Percentiles rank a stretch among this genome's conserved stretches.
These are phyloP conservation scores for Rhazya stricta DNA, from an alignment of 257 asterid genomes.

Conservation along the genomic window DNA sequence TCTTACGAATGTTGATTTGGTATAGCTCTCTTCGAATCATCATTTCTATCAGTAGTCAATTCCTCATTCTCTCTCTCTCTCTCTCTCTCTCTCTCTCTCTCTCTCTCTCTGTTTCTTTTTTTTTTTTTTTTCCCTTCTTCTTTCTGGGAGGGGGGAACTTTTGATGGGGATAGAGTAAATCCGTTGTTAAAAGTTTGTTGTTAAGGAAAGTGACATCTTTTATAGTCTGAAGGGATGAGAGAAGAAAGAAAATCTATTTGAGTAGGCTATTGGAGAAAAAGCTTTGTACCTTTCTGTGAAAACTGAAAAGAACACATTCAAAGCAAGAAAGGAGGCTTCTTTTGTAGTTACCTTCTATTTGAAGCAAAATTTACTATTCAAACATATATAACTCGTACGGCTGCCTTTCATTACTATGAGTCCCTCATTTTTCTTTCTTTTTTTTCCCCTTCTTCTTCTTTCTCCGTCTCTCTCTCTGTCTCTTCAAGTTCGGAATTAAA, in stretches of 20 bases:
- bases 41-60: background rate
- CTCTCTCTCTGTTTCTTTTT: too few species aligned
- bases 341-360: background rate
- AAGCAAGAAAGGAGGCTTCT: background rate
- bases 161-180: background rate
- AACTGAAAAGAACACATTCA: background rate
- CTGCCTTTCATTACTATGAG: background rate
- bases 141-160: background rate
- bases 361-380: background rate
- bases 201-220: constrained; percentile 11
- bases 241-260: background rate
- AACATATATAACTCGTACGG: too few species aligned
- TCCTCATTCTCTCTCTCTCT: background rate
- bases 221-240: background rate
- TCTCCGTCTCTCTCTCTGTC: background rate
- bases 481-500: background rate
- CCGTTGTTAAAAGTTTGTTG: background rate
- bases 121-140: too few species aligned
- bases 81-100: too few species aligned
- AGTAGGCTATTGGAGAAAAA: background rate
- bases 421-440: background rate
- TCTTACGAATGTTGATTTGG: background rate
- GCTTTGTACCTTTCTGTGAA: background rate
- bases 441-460: background rate
- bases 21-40: background rate